Evolutionary conservation across 2,329 filamentous ascomycete genomes (phyloP), one percentile per base, ranked within the genome.

Genomic region (Colletotrichum somersetense): DNA sequence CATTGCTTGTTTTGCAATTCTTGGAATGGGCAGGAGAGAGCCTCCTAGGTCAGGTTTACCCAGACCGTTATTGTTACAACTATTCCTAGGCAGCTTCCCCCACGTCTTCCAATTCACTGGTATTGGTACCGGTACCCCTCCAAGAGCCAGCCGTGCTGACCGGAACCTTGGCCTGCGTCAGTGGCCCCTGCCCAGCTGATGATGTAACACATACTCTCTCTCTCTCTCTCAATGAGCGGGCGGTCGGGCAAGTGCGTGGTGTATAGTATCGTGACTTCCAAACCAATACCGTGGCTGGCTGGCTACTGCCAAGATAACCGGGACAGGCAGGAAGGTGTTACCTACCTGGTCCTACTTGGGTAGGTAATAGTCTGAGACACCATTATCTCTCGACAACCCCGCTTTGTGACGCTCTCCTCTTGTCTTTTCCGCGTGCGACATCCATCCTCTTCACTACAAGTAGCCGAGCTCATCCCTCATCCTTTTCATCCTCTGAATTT

Each of bases 81-180:
- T 20, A 63, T 62, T 26, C 67, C 30, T 30, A 30, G 2, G 30
- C 35, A 52, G 52, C 66, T 65, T 68, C 35, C 44, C 50, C 42
- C 42, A 35, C 53, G 56, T 53, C 53, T 46, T 26, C 16, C 50
- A 33, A 23, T 38, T 40, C 12, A 46, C 20, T 46, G 20, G 10
- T 48, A 48, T 20, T 18, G 14, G 10, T 48, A 48, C 7, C 5
- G 5, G 2, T 12, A n/a, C 20, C 3, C 5, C 18, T 57, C 8
- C 33, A 18, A 14, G 12, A 53, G 53, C 55, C 20, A 53, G 53
- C 48, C 20, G 30, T 30, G 33, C 46, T 67, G 63, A 68, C 63
- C 64, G 63, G 64, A 35, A 48, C 64, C 72, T 72, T 72, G 69
- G 72, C 72, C 40, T 72, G 72, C 72, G 72, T 73, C 72, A 72